Percentiles rank a stretch among this genome's conserved stretches.
Conservation (phyloP, 129 eudicot genomes). For the Flaveria brownii region DNA sequence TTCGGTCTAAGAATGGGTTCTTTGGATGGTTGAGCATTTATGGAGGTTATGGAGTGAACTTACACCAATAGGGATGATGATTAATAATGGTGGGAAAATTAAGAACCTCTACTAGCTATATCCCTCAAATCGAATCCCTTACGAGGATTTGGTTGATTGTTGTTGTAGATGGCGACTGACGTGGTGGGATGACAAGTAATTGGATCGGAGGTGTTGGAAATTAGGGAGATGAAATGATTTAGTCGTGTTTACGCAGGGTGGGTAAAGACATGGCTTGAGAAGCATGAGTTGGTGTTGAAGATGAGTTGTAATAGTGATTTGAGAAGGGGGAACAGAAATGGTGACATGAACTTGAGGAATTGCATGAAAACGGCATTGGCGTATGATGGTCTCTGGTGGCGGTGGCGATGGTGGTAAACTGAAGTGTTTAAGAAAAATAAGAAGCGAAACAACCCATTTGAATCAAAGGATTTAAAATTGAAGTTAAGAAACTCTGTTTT, state of each 20-base stretch:
- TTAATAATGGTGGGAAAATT: too few species aligned
- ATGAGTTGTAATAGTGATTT: constrained; percentile 37
- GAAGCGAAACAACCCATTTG: constrained; percentile 93
- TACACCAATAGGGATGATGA: too few species aligned
- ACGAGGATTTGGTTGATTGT: too few species aligned
- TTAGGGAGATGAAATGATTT: constrained; percentile 71
- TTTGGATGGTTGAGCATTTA: too few species aligned
- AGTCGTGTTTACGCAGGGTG: constrained; percentile 31
- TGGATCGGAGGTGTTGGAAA: constrained; percentile 81
- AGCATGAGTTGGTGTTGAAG: constrained; percentile 56
- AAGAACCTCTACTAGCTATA: too few species aligned
- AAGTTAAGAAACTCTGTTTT: too few species aligned
- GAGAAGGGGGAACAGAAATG: constrained; percentile 40
- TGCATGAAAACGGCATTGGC: constrained; percentile 41
- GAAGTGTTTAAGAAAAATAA: constrained; percentile 38
- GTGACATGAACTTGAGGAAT: constrained; percentile 46
- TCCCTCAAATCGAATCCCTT: too few species aligned
- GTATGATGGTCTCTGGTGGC: constrained; percentile 26
- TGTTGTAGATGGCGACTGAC: too few species aligned
- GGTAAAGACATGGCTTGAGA: constrained; percentile 73
- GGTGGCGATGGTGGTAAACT: constrained; percentile 26
- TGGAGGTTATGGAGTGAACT: too few species aligned
- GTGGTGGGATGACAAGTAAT: too few species aligned
- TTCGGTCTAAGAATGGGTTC: too few species aligned
- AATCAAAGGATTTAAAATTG: neutral